Percentiles rank a stretch among this genome's conserved stretches.
These are phyloP conservation scores for Stellera chamaejasme DNA, from an alignment of 345 rosid species.

Conservation along the genomic window DNA sequence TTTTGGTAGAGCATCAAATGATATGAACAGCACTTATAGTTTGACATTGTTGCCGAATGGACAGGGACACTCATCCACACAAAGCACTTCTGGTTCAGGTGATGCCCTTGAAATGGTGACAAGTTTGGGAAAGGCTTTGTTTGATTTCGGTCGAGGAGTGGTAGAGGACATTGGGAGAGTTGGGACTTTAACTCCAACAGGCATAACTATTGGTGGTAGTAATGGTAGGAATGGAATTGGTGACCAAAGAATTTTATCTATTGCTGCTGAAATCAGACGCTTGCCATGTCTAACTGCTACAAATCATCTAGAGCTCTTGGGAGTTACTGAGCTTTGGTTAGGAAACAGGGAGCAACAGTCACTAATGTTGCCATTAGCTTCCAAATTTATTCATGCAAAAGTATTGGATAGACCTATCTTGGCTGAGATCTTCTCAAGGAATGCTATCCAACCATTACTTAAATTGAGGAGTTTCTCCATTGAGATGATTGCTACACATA, in stretches of 20 bases:
- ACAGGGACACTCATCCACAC: slow-evolving; percentile 26
- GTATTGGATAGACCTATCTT: slow-evolving; percentile 63
- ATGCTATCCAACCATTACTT: slow-evolving; percentile 43
- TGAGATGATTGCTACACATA: slow-evolving; percentile 58
- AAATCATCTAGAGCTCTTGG: slow-evolving; percentile 57
- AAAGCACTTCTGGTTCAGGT: slow-evolving; percentile 55
- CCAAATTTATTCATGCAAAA: slow-evolving; percentile 72
- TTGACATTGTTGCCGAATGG: slow-evolving; percentile 22
- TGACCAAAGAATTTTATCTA: slow-evolving; percentile 38
- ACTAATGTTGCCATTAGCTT: slow-evolving; percentile 64
- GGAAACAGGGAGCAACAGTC: slow-evolving; percentile 79
- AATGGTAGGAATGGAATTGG: slow-evolving; percentile 22
- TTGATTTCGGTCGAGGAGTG: slow-evolving; percentile 88
- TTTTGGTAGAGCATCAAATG: slow-evolving; percentile 19
- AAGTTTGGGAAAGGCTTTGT: slow-evolving; percentile 79
- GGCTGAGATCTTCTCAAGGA: slow-evolving; percentile 48
- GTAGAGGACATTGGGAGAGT: slow-evolving; percentile 87
- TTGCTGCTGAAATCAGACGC: slow-evolving; percentile 56
- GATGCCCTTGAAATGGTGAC: slow-evolving; percentile 96
- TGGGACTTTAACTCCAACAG: slow-evolving; percentile 41
- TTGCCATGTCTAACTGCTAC: slow-evolving; percentile 86
- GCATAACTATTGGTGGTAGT: slow-evolving; percentile 20
- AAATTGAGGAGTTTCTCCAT: slow-evolving; percentile 64
- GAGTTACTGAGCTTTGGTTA: slow-evolving; percentile 71
- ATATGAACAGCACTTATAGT: slow-evolving; percentile 27